phyloP scores from a whole-genome alignment of 2,329 filamentous ascomycete genomes.

The Neurospora sp. region DNA sequence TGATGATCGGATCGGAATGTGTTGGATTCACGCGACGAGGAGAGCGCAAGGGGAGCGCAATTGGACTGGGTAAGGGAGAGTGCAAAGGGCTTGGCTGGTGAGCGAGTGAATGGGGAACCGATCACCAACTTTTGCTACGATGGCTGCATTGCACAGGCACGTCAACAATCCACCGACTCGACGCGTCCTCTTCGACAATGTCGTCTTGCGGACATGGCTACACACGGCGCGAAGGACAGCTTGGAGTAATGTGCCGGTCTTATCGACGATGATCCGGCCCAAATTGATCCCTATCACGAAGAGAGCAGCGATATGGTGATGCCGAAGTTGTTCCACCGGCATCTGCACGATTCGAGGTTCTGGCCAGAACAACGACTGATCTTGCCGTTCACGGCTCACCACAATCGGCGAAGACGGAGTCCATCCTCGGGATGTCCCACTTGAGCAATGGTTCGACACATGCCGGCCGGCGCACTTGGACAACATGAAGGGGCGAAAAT shows the following conservation, averaged over 20 bases:
- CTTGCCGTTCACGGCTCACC: background rate
- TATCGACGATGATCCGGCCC: background rate
- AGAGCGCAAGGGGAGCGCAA: background rate
- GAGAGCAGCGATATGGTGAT: background rate
- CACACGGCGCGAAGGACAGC: background rate
- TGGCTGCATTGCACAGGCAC: background rate
- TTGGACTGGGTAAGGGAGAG: background rate
- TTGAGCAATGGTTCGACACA: background rate
- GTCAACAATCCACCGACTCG: background rate
- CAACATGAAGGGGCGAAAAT: background rate
- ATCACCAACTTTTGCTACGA: background rate
- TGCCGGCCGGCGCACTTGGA: background rate
- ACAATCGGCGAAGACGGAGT: background rate
- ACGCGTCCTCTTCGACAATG: background rate
- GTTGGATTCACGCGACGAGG: background rate
- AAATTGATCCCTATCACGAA: background rate
- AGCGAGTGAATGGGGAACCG: background rate
- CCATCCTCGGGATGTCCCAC: background rate
- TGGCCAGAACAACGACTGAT: background rate
- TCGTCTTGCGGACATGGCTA: background rate
- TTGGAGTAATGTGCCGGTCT: background rate
- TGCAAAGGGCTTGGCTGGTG: background rate
- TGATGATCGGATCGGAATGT: background rate
- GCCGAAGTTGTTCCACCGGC: background rate
- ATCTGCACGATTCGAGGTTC: background rate